A percentile compares a stretch with the other conserved stretches of the same genome.
Evolutionary conservation across 164 flowering plant genomes (phyloP).

Genomic region (Vitis labrusca): DNA sequence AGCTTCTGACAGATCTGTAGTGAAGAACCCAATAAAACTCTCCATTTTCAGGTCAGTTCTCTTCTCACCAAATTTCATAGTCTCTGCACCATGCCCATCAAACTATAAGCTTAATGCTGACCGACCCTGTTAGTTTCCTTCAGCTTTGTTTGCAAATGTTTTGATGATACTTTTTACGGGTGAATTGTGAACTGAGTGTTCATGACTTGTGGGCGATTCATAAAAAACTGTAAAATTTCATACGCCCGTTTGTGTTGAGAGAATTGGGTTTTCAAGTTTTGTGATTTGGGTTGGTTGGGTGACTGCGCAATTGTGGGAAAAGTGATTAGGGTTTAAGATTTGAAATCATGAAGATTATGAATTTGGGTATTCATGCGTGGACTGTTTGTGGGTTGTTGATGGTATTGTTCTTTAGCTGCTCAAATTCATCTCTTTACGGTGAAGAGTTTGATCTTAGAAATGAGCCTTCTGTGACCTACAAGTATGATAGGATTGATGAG

Average conservation of each 20-base stretch:
- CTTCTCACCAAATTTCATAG: neutral
- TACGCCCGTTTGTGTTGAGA: neutral
- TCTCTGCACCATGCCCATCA: neutral
- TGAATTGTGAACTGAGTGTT: neutral
- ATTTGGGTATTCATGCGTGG: slow-evolving; percentile 16
- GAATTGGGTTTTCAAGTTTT: slow-evolving; percentile 10
- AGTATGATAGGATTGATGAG: slow-evolving; percentile 56
- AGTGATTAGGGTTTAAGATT: slow-evolving; percentile 1
- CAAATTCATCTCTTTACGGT: slow-evolving; percentile 17
- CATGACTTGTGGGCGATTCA: neutral
- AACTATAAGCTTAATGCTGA: neutral
- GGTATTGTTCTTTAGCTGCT: slow-evolving; percentile 24
- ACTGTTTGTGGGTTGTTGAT: slow-evolving; percentile 24
- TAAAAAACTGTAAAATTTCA: neutral
- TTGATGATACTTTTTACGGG: neutral
- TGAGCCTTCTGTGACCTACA: slow-evolving; percentile 22
- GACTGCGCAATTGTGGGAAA: neutral
- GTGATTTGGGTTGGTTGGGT: slow-evolving; percentile 2
- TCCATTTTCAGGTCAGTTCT: slow-evolving; percentile 11
- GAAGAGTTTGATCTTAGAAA: slow-evolving; percentile 4
- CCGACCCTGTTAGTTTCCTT: neutral
- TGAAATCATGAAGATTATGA: slow-evolving; percentile 22
- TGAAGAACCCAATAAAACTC: neutral
- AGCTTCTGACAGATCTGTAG: neutral
- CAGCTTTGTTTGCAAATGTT: neutral